Base-by-base conservation (phyloP, 2,329 filamentous ascomycete species). In the Pestalotiopsis sp. region DNA sequence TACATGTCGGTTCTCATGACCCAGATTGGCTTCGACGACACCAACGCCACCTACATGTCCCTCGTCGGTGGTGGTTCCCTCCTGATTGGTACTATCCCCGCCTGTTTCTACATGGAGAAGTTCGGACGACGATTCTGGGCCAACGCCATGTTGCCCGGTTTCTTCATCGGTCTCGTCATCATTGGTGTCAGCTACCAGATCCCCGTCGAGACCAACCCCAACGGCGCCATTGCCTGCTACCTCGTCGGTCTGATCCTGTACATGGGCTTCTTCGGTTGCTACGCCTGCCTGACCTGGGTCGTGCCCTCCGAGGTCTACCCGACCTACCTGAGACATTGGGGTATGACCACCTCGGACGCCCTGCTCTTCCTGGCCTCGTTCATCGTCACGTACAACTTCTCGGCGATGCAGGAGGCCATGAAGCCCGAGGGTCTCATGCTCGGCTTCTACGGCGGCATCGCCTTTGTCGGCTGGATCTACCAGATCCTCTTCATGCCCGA, bases 61-160 rank as follows among this genome's bases (percentile, higher is more conserved):
- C 85, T 93, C 0, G 91, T 93, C 14, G 91, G 91, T 3, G 91
- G 91, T 31, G 91, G 89, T 4, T 82, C 90, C 0, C 84, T 93
- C 0, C 84, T 93, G 0, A 73, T 93, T 17, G 91, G 90, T 25
- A 91, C 90, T 0, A 90, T 92, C 41, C 90, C 90, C 0, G 90
- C 90, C 0, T 88, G 91, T 67, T 85, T 92, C 76, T 87, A 87
- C 71, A 93, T 93, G 91, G 91, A 93, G 75, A 87, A 84, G 2
- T 93, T 90, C 63, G 91, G 91, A 13, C 89, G 91, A 25, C 89
- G 91, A 4, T 93, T 93, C 85, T 93, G 91, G 91, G 91, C 91
- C 39, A 91, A 90, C 70, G 85, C 84, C 4, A 93, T 92, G 87
- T 81, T 93, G 56, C 91, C 91, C 0, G 89, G 90, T 0, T 93